Evolutionary conservation across 2,329 filamentous ascomycete species (phyloP).

Genomic region (Septoria linicola): DNA sequence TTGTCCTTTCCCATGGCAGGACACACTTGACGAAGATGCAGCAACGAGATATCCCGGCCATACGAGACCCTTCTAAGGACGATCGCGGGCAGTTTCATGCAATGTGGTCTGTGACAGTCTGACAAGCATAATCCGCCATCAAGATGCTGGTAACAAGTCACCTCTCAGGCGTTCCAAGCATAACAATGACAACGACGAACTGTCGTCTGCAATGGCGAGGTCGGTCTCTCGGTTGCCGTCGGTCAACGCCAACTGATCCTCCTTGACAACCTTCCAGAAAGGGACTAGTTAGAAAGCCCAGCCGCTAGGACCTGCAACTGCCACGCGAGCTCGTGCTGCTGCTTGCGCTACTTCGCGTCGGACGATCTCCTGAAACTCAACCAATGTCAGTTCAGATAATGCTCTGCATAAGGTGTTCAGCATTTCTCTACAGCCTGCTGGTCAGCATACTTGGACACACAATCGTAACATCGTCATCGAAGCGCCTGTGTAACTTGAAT

Average conservation of each 20-base stretch:
- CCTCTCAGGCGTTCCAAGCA: no score
- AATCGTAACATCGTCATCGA: no score
- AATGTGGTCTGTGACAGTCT: not conserved
- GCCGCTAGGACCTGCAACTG: slow-evolving; percentile 3
- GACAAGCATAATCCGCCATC: not conserved
- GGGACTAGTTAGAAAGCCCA: not conserved
- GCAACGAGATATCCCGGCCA: slow-evolving; percentile 2
- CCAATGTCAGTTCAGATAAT: not conserved
- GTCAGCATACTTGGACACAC: no score
- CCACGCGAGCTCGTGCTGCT: slow-evolving; percentile 4
- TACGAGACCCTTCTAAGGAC: not conserved
- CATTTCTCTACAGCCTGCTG: not conserved
- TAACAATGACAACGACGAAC: no score
- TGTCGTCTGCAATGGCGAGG: no score
- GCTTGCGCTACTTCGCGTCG: slow-evolving; percentile 3
- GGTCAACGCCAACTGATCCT: no score
- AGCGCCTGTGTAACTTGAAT: no score
- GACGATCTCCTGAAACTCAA: slow-evolving; percentile 5
- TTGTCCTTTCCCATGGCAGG: no score
- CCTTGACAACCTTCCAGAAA: no score
- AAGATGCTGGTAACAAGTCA: not conserved
- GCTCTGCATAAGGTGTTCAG: no score
- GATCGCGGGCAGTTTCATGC: not conserved
- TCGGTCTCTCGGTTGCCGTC: no score
- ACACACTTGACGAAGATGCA: not conserved